Evolutionary conservation across 768 basidiomycete genomes (phyloP), one percentile per base, ranked within the genome.

Genomic region (Strobilomyces dryophilus): DNA sequence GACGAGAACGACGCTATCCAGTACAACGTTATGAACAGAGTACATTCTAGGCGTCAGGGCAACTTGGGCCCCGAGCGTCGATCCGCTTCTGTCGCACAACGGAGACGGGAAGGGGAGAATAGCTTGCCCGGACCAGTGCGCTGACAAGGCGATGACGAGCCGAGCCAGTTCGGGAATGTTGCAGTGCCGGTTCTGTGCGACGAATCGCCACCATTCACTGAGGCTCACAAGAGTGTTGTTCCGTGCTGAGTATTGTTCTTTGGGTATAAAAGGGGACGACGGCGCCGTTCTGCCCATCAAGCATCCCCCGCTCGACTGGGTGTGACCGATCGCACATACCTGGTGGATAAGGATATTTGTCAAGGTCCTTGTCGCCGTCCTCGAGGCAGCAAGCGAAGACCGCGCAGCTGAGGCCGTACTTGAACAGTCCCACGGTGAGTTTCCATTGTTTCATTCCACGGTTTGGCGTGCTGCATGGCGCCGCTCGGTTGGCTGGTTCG

Each of bases 331-430:
- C 64, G 45, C 4, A 15, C 48, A 56, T 54, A 39, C 54, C 39
- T 39, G 53, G 57, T 53, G 63, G 62, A 58, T 59, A 65, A 65
- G 60, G 56, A 52, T 47, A 59, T 58, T 58, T 58, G 64, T 56
- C 47, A 56, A 51, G 47, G 35, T 39, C 47, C 60, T 68, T 69
- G 57, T 65, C 48, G 24, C 61, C 58, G 62, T 64, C 67, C 67
- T 68, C 69, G 65, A 68, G 67, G 67, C 52, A 51, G 40, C 59
- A 70, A 69, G 66, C 66, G 66, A 70, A 54, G 43, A 57, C 49
- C 53, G 55, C 40, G 39, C 39, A 39, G 18, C 8, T 18, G 18
- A 48, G 53, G 54, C 45, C 48, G 47, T 55, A 61, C 52, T 56
- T 8, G 40, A 21, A 2, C 18, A 4, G 58, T 69, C 63, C 40